phyloP scores from a whole-genome alignment of 192 early-diverging fungal genomes.

The Mortierella alpina region DNA sequence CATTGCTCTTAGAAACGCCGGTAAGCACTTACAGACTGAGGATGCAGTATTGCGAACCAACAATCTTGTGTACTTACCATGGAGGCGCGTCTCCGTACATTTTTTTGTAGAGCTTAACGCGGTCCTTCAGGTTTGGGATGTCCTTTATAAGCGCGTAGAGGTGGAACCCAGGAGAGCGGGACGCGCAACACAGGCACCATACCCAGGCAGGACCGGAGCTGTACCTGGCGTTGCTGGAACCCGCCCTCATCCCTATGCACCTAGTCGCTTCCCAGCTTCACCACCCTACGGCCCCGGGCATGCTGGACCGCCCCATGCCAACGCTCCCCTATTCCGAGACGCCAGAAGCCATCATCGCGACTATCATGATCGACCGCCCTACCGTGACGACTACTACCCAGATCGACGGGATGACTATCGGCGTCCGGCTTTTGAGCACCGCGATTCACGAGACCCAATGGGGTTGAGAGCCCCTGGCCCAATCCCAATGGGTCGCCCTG shows the following conservation, averaged over 20 bases:
- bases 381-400: conserved; percentile 57
- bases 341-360: conserved; percentile 47
- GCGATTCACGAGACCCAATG: conserved; percentile 34
- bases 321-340: conserved; percentile 41
- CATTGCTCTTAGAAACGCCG: conserved; percentile 15
- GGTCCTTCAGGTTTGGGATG: conserved; percentile 38
- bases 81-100: background rate
- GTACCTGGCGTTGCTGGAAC: conserved; percentile 25
- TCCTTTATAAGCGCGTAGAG: conserved; percentile 34
- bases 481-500: conserved; percentile 32
- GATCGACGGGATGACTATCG: conserved; percentile 58
- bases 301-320: conserved; percentile 33
- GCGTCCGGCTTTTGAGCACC: conserved; percentile 53
- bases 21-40: background rate
- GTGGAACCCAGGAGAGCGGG: conserved; percentile 37
- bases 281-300: conserved; percentile 42
- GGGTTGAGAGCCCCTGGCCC: conserved; percentile 27
- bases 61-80: background rate
- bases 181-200: conserved; percentile 31
- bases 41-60: background rate
- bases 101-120: conserved; percentile 20
- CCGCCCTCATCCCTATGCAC: conserved; percentile 38
- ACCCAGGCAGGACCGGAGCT: conserved; percentile 26
- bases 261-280: conserved; percentile 19
- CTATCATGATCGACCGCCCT: conserved; percentile 53